Conservation (phyloP, 2,329 filamentous ascomycete genomes). For the Tolypocladium inflatum region DNA sequence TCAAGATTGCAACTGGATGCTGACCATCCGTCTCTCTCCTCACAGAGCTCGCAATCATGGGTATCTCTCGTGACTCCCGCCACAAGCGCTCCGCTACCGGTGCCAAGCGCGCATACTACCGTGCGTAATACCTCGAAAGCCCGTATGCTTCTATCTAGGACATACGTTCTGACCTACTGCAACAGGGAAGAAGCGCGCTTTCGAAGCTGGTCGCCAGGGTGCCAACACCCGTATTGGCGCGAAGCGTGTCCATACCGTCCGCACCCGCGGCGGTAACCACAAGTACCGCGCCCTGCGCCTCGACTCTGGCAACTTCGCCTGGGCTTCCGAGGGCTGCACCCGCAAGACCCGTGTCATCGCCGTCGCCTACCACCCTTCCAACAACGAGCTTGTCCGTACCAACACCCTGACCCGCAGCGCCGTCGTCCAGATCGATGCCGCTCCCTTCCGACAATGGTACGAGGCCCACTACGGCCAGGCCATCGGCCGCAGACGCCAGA, state of each 20-base stretch:
- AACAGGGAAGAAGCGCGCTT: conserved; percentile 90
- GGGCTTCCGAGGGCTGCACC: conserved; percentile 94
- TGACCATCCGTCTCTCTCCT: conserved; percentile 11
- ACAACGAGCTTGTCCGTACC: conserved; percentile 99
- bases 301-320: conserved; percentile 98
- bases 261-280: conserved; percentile 96
- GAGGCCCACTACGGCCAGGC: conserved; percentile 96
- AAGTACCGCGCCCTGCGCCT: conserved; percentile 99
- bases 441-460: conserved; percentile 99
- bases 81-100: conserved; percentile 99
- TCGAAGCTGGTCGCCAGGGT: conserved; percentile 99
- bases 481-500: conserved; percentile 85
- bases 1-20: conserved; percentile 1
- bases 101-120: conserved; percentile 93
- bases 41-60: conserved; percentile 75
- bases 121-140: conserved; percentile 60
- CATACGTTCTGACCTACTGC: conserved; percentile 66
- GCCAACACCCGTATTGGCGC: conserved; percentile 98
- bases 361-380: conserved; percentile 98
- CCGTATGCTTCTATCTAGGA: conserved; percentile 44
- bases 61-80: conserved; percentile 99
- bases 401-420: conserved; percentile 99
- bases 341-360: conserved; percentile 99
- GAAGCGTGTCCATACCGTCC: conserved; percentile 95
- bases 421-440: conserved; percentile 97